These are phyloP conservation scores for Grifola frondosa DNA, from an alignment of 1,284 basidiomycete genomes.

Conservation along the genomic window DNA sequence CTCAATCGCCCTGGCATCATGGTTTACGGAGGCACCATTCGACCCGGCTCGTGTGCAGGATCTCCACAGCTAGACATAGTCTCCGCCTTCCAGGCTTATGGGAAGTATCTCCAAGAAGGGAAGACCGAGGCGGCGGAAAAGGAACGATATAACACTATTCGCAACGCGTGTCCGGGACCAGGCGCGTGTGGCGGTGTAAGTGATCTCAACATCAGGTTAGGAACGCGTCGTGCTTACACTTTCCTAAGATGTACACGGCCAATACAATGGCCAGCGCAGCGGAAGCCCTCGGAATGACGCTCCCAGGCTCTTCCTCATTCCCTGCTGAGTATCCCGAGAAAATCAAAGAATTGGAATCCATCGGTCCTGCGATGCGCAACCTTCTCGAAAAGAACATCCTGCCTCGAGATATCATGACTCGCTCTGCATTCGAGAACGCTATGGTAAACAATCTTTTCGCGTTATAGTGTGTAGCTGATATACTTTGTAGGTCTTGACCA, in stretches of 20 bases:
- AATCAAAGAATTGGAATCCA: constrained; percentile 75
- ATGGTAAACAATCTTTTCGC: constrained; percentile 55
- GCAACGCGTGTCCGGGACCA: constrained; percentile 92
- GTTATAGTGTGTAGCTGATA: constrained; percentile 7
- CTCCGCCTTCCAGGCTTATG: constrained; percentile 94
- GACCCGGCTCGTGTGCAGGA: constrained; percentile 83
- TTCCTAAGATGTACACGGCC: constrained; percentile 85
- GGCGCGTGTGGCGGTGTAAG: constrained; percentile 94
- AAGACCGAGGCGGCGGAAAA: constrained; percentile 81
- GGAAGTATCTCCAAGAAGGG: constrained; percentile 89
- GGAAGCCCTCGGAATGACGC: constrained; percentile 92
- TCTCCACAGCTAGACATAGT: constrained; percentile 86
- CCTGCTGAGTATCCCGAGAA: constrained; percentile 92
- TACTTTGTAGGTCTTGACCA: constrained; percentile 71
- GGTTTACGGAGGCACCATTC: constrained; percentile 96
- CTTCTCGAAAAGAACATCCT: constrained; percentile 91
- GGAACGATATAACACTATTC: constrained; percentile 80
- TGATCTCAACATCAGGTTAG: too few relatives aligned
- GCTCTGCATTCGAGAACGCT: constrained; percentile 93
- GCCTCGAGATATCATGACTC: constrained; percentile 95
- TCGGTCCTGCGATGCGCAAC: constrained; percentile 81
- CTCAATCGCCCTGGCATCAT: constrained; percentile 94
- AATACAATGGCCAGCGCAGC: constrained; percentile 95
- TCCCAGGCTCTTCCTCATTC: constrained; percentile 94
- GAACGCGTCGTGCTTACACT: constrained; percentile 4